Evolutionary conservation across 2,329 filamentous ascomycete species (phyloP), one percentile per base, ranked within the genome.

Genomic region (Pseudogymnoascus sp.): DNA sequence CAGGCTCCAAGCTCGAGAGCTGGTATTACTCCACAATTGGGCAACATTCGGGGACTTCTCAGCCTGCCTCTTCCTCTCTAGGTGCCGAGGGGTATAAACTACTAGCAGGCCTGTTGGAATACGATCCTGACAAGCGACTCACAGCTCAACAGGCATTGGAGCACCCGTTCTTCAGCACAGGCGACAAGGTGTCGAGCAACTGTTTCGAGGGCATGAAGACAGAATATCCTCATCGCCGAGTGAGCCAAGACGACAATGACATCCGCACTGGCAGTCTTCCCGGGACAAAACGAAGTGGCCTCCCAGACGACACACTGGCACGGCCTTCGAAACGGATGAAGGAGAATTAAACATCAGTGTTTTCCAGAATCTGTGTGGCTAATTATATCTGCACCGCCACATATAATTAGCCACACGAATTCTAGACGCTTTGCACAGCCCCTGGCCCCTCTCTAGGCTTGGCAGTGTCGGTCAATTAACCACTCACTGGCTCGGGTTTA

Each of bases 181-280:
- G 87, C 2, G 69, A 87, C 22, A 84, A 85, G 64, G 84, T 94
- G 16, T 88, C 83, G 41, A 82, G 85, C 39, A 94, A 96, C 72
- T 97, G 92, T 72, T 99, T 99, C 68, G 91, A 96, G 70, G 92
- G 92, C 0, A 82, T 92, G 60, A 91, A 91, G 75, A 86, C 86
- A 66, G 91, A 94, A 70, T 99, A 99, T 74, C 94, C 94, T 0
- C 87, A 92, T 71, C 83, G 94, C 6, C 84, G 93, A 58, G 92
- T 99, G 41, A 96, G 89, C 69, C 88, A 95, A 69, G 94, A 99
- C 71, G 92, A 97, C 72, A 96, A 96, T 69, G 94, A 97, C 74
- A 97, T 97, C 62, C 82, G 91, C n/a, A 92, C 90, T 0, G 87
- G 88, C 45, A 96, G 91, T 73, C 75, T 97, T 36, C 91, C 93